Evolutionary conservation across 108 stramenopile genomes (phyloP).

Genomic region (Skeletonema costatum): DNA sequence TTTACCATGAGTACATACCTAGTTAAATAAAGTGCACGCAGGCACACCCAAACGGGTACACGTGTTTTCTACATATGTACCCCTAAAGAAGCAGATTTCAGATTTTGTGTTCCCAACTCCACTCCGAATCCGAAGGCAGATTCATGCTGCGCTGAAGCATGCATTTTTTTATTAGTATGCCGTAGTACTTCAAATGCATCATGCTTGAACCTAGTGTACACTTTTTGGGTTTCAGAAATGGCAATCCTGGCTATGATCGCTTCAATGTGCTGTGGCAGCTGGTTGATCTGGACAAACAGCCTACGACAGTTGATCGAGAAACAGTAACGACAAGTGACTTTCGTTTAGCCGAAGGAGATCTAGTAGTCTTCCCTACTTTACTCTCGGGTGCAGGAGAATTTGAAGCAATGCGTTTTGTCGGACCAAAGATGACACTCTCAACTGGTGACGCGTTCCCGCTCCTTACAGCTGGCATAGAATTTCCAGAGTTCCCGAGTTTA

Average conservation of each 20-base stretch:
- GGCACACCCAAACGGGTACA: no score
- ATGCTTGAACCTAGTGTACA: constrained; percentile 5
- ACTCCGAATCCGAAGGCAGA: no score
- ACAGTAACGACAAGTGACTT: background rate
- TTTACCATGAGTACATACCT: no score
- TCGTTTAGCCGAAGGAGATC: constrained; percentile 17
- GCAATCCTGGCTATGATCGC: constrained; percentile 5
- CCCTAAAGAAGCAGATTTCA: no score
- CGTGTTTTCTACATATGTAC: no score
- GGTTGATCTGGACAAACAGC: constrained; percentile 8
- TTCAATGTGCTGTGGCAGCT: constrained; percentile 19
- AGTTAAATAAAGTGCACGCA: no score
- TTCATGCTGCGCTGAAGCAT: no score
- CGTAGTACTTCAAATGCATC: no score
- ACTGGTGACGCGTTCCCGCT: constrained; percentile 14
- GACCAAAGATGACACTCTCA: background rate
- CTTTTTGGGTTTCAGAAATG: constrained; percentile 8
- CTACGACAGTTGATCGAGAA: background rate
- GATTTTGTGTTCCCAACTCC: no score
- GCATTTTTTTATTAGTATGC: no score
- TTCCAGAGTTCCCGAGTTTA: constrained; percentile 23
- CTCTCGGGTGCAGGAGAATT: constrained; percentile 37
- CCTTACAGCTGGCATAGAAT: constrained; percentile 29
- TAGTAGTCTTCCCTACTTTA: constrained; percentile 20
- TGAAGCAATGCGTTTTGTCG: constrained; percentile 28